Percentiles rank a stretch among this genome's conserved stretches.
Conservation (phyloP, 1,139 yeast species). For the Wickerhamiella pararugosa region DNA sequence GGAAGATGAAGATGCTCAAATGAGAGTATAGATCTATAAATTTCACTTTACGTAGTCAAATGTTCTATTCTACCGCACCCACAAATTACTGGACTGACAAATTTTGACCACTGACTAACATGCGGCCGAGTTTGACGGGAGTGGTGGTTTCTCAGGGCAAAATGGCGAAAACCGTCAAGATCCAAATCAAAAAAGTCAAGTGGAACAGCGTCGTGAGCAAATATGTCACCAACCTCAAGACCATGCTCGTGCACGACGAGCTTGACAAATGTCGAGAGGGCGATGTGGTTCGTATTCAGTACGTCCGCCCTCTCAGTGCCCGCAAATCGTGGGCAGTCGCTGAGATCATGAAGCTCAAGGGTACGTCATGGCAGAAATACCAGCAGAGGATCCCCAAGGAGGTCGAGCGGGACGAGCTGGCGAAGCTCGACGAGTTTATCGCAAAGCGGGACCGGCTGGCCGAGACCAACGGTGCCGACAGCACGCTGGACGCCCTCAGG, state of each 20-base stretch:
- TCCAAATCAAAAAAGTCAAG: conserved; percentile 46
- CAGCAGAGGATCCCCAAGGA: conserved; percentile 55
- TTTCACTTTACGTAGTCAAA: neutral
- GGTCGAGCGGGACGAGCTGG: conserved; percentile 43
- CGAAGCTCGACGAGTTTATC: conserved; percentile 28
- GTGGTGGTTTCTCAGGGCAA: conserved; percentile 91
- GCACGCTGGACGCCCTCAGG: conserved; percentile 19
- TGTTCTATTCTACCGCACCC: neutral
- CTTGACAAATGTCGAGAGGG: conserved; percentile 87
- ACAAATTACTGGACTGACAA: neutral
- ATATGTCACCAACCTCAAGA: conserved; percentile 64
- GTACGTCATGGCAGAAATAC: conserved; percentile 79
- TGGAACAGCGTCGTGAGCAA: conserved; percentile 54
- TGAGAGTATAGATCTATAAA: neutral
- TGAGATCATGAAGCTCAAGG: conserved; percentile 75
- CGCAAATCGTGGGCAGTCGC: conserved; percentile 86
- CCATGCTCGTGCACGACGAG: conserved; percentile 87
- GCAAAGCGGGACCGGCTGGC: conserved; percentile 19
- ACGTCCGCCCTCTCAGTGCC: conserved; percentile 73
- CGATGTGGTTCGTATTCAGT: conserved; percentile 84
- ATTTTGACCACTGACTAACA: neutral
- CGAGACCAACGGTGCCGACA: conserved; percentile 16
- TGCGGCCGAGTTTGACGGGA: conserved; percentile 81
- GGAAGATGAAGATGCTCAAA: conserved; percentile 2
- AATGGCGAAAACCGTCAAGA: conserved; percentile 91